phyloP scores from a whole-genome alignment of 352 stramenopile genomes.

The Globisporangium barbulae region DNA sequence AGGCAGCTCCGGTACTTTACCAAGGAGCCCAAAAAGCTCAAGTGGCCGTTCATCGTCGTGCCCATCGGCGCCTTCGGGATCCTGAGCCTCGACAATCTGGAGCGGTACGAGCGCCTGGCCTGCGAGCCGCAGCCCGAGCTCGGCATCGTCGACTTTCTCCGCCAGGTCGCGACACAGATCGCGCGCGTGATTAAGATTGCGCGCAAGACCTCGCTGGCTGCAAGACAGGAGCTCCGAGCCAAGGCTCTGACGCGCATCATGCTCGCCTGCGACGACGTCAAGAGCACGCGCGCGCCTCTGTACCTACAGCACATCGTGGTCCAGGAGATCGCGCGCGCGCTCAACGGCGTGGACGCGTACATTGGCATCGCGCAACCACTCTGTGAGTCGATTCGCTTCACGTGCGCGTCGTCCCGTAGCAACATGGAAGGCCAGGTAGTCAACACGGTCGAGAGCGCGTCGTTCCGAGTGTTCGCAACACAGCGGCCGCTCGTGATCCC shows the following conservation, averaged over 20 bases:
- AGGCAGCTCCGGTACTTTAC: slow-evolving; percentile 43
- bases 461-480: slow-evolving; percentile 46
- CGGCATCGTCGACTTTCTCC: slow-evolving; percentile 73
- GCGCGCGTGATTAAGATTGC: slow-evolving; percentile 16
- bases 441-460: slow-evolving; percentile 39
- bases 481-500: slow-evolving; percentile 50
- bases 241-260: slow-evolving; percentile 51
- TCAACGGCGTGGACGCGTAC: slow-evolving; percentile 65
- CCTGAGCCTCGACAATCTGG: slow-evolving; percentile 62
- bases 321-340: slow-evolving; percentile 45
- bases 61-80: slow-evolving; percentile 46
- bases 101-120: slow-evolving; percentile 37
- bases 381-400: slow-evolving; percentile 48
- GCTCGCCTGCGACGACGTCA: slow-evolving; percentile 42
- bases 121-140: slow-evolving; percentile 56
- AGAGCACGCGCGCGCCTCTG: slow-evolving; percentile 15
- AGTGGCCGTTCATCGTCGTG: slow-evolving; percentile 70
- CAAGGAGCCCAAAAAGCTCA: slow-evolving; percentile 17
- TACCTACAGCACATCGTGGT: slow-evolving; percentile 47
- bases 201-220: slow-evolving; percentile 8
- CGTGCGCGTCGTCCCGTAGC: slow-evolving; percentile 40
- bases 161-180: slow-evolving; percentile 28
- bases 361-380: slow-evolving; percentile 56
- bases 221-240: slow-evolving; percentile 19
- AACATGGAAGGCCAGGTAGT: slow-evolving; percentile 45